Evolutionary conservation across 768 basidiomycete genomes (phyloP).

Genomic region (Roridomyces roridus): DNA sequence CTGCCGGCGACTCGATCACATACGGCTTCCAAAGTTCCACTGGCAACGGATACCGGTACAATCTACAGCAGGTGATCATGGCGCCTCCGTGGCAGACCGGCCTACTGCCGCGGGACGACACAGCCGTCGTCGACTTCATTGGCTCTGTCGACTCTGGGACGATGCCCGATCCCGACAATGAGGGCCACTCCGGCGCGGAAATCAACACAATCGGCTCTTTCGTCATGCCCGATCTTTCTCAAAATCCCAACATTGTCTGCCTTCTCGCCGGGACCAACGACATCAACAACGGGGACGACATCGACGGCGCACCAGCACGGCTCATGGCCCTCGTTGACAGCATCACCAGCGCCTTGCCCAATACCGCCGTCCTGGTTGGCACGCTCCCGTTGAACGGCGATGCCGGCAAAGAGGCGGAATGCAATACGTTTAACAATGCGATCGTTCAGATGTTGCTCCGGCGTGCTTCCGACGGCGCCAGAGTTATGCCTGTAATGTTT

Average conservation of each 20-base stretch:
- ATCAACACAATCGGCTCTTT: not conserved
- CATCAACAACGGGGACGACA: constrained; percentile 7
- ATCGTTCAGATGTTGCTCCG: constrained; percentile 1
- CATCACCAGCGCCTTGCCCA: not conserved
- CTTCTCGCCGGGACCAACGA: constrained; percentile 17
- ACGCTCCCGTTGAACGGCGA: constrained; percentile 1
- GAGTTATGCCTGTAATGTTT: not conserved
- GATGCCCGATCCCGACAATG: constrained; percentile 14
- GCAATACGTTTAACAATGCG: not conserved
- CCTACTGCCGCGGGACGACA: not conserved
- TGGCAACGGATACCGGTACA: constrained; percentile 11
- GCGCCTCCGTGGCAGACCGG: not conserved
- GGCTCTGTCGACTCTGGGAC: constrained; percentile 11
- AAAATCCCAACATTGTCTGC: constrained; percentile 7
- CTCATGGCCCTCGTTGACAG: constrained; percentile 8
- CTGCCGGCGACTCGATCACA: constrained; percentile 11
- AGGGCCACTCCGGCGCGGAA: constrained; percentile 16
- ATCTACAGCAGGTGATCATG: constrained; percentile 9
- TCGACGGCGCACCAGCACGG: constrained; percentile 1
- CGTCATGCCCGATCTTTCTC: not conserved
- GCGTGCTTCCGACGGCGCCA: not conserved
- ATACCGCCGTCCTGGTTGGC: constrained; percentile 1
- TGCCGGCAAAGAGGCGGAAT: not conserved
- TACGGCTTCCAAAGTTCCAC: not conserved
- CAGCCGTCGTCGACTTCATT: constrained; percentile 5